phyloP scores from a whole-genome alignment of 768 basidiomycete species.

The Pulveroboletus sp. region DNA sequence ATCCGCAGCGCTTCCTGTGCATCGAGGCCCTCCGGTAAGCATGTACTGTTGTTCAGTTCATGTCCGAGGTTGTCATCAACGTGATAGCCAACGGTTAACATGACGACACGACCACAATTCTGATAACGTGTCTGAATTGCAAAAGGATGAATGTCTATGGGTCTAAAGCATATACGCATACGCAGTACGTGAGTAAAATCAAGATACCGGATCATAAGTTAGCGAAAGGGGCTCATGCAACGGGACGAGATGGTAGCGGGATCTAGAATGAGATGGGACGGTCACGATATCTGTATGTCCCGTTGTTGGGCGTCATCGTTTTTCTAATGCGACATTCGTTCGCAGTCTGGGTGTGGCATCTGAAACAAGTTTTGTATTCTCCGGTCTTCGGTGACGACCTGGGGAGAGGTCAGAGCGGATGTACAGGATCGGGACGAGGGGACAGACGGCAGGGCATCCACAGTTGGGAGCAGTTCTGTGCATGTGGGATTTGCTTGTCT shows the following conservation, averaged over 20 bases:
- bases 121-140: slow-evolving; percentile 3
- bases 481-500: slow-evolving; percentile 32
- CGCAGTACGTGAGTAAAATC: slow-evolving; percentile 11
- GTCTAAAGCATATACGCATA: slow-evolving; percentile 8
- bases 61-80: not conserved
- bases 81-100: slow-evolving; percentile 22
- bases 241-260: slow-evolving; percentile 2
- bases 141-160: slow-evolving; percentile 2
- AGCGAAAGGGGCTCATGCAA: slow-evolving; percentile 8
- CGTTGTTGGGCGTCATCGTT: not conserved
- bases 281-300: not conserved
- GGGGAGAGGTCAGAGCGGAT: not conserved
- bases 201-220: slow-evolving; percentile 15
- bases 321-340: slow-evolving; percentile 14
- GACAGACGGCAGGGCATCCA: slow-evolving; percentile 27
- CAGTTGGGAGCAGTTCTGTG: slow-evolving; percentile 34
- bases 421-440: slow-evolving; percentile 9
- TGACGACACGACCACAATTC: slow-evolving; percentile 15
- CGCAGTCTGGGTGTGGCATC: slow-evolving; percentile 31
- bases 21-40: slow-evolving; percentile 18
- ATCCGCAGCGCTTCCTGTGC: not conserved
- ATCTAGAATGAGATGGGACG: slow-evolving; percentile 14
- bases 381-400: slow-evolving; percentile 34
- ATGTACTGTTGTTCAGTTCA: not conserved
- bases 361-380: slow-evolving; percentile 36